Conservation (phyloP, 2,329 filamentous ascomycete species). For the Aspergillus sp. region DNA sequence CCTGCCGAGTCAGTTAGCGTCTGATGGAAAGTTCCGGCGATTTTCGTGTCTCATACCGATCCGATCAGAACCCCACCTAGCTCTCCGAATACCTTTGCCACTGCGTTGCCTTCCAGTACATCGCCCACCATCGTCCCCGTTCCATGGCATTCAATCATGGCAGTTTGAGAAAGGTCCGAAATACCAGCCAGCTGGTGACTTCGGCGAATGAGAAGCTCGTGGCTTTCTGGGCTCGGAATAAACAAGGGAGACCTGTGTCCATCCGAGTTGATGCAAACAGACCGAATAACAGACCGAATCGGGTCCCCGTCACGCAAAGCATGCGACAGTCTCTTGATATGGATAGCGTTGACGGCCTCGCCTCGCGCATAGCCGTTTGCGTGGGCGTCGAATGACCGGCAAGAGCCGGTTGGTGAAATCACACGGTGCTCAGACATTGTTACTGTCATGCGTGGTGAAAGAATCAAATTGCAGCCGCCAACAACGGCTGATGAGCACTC, state of each 20-base stretch:
- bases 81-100: slow-evolving; percentile 10
- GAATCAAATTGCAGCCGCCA: slow-evolving; percentile 35
- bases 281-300: slow-evolving; percentile 32
- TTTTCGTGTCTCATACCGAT: slow-evolving; percentile 3
- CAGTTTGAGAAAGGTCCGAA: slow-evolving; percentile 7
- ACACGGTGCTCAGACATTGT: slow-evolving; percentile 33
- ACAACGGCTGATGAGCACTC: slow-evolving; percentile 30
- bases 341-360: slow-evolving; percentile 33
- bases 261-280: slow-evolving; percentile 24
- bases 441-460: slow-evolving; percentile 27
- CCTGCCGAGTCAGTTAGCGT: not conserved
- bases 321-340: slow-evolving; percentile 23
- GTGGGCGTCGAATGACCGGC: slow-evolving; percentile 27
- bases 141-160: slow-evolving; percentile 17
- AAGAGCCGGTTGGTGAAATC: slow-evolving; percentile 31
- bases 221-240: slow-evolving; percentile 11
- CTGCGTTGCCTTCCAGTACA: not conserved
- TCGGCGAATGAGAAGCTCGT: slow-evolving; percentile 9
- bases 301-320: slow-evolving; percentile 30
- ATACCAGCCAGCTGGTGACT: slow-evolving; percentile 6
- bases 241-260: slow-evolving; percentile 19
- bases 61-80: slow-evolving; percentile 15
- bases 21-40: not conserved
- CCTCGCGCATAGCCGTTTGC: slow-evolving; percentile 36
- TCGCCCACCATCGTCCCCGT: slow-evolving; percentile 9